A percentile compares a stretch with the other conserved stretches of the same genome.
phyloP scores from a whole-genome alignment of 2,329 filamentous ascomycete genomes.

The Endothia cerciana region DNA sequence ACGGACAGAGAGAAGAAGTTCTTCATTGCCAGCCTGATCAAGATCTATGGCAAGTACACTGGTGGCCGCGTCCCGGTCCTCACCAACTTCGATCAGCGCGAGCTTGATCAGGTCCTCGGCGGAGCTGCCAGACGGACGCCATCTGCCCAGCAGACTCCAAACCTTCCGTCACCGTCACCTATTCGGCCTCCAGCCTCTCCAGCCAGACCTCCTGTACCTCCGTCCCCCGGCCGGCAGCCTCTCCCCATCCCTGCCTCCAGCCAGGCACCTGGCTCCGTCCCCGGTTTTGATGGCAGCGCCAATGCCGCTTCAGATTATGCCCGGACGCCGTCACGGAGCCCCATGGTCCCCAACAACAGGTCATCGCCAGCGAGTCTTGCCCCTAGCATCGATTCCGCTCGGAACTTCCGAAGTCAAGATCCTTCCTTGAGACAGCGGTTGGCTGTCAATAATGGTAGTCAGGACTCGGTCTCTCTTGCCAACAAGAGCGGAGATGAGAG shows the following conservation, averaged over 20 bases:
- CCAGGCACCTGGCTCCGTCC: constrained; percentile 23
- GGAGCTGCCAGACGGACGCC: constrained; percentile 48
- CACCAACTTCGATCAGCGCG: constrained; percentile 78
- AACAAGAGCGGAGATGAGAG: constrained; percentile 56
- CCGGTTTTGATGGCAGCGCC: constrained; percentile 38
- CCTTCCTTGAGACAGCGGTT: constrained; percentile 49
- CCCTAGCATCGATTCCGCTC: constrained; percentile 55
- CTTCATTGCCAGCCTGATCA: constrained; percentile 94
- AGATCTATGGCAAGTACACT: constrained; percentile 97
- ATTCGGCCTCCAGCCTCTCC: constrained; percentile 22
- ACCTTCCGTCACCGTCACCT: constrained; percentile 27
- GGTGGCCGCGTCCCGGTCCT: constrained; percentile 80
- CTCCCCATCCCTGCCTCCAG: constrained; percentile 29
- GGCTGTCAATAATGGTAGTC: constrained; percentile 57
- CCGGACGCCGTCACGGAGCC: constrained; percentile 37
- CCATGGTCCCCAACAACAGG: constrained; percentile 37
- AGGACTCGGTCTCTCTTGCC: constrained; percentile 59
- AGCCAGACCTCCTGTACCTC: constrained; percentile 36
- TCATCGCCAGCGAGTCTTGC: constrained; percentile 49
- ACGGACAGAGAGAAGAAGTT: constrained; percentile 98
- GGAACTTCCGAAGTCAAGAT: constrained; percentile 45
- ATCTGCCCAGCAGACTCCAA: constrained; percentile 36
- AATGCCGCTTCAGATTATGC: constrained; percentile 27
- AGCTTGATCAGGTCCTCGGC: constrained; percentile 76
- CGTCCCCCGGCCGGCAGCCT: constrained; percentile 30